Evolutionary conservation across 345 rosid genomes (phyloP).

Genomic region (Acer saccharum): DNA sequence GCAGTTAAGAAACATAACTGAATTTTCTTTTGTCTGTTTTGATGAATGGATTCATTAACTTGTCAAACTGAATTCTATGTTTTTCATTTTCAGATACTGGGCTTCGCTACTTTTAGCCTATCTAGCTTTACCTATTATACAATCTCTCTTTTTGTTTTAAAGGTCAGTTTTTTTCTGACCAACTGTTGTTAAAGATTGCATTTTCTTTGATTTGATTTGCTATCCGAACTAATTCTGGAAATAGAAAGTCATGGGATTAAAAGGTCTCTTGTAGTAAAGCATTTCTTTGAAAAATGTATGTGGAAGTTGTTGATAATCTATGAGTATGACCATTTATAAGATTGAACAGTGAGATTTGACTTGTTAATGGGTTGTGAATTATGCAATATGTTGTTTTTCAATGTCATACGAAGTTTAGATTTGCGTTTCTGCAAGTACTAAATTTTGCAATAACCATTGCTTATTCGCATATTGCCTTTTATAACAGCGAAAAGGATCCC

Average conservation of each 20-base stretch:
- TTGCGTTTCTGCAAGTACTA: neutral
- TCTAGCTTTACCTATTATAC: slow-evolving; percentile 42
- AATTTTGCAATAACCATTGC: neutral
- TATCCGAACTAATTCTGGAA: neutral
- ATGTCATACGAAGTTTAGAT: neutral
- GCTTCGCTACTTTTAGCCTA: slow-evolving; percentile 33
- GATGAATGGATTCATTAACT: neutral
- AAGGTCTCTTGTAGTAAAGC: neutral
- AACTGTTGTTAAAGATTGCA: neutral
- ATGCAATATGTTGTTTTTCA: neutral
- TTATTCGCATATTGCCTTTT: neutral
- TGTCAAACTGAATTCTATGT: neutral
- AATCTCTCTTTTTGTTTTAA: slow-evolving; percentile 45
- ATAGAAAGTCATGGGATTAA: neutral
- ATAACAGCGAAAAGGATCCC: neutral
- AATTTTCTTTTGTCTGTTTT: neutral
- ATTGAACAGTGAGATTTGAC: neutral
- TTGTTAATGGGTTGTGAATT: neutral
- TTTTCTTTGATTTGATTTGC: neutral
- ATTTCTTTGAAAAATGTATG: neutral
- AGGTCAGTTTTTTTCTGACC: slow-evolving; percentile 32
- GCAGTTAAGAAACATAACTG: too few species aligned
- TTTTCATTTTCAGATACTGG: slow-evolving; percentile 39
- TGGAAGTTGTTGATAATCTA: neutral
- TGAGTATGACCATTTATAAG: too few species aligned